Conservation (phyloP, 1,284 basidiomycete species). For the Sanghuangporus weigelae region DNA sequence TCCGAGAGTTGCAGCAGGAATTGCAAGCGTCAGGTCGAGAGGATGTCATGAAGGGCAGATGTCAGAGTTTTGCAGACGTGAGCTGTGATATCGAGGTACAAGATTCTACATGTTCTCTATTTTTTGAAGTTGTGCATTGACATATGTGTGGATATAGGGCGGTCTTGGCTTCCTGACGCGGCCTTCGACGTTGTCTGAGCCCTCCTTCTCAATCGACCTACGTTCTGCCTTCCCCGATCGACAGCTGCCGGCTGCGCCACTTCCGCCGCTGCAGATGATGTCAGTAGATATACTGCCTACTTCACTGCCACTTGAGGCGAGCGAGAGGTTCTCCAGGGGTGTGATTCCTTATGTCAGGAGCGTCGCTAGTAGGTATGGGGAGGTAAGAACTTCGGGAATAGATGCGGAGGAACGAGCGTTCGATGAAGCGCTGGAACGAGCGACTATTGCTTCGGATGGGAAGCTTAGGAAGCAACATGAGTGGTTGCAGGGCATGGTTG, state of each 20-base stretch:
- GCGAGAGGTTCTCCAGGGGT: slow-evolving; percentile 63
- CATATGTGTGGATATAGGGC: slow-evolving; percentile 42
- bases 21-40: neutral
- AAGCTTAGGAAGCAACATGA: slow-evolving; percentile 46
- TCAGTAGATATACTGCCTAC: slow-evolving; percentile 87
- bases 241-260: slow-evolving; percentile 24
- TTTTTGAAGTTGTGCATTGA: neutral
- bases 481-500: slow-evolving; percentile 55
- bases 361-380: slow-evolving; percentile 35
- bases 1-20: slow-evolving; percentile 37
- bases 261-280: slow-evolving; percentile 70
- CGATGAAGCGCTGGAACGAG: slow-evolving; percentile 50
- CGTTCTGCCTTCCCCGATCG: slow-evolving; percentile 33
- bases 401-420: slow-evolving; percentile 25
- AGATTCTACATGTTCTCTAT: slow-evolving; percentile 33
- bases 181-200: slow-evolving; percentile 71
- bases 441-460: slow-evolving; percentile 68
- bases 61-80: slow-evolving; percentile 77
- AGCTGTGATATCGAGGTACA: slow-evolving; percentile 77
- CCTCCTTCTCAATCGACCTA: slow-evolving; percentile 54
- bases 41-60: slow-evolving; percentile 37
- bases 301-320: slow-evolving; percentile 77
- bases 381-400: slow-evolving; percentile 11
- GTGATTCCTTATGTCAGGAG: slow-evolving; percentile 65
- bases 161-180: slow-evolving; percentile 78